A percentile compares a stretch with the other conserved stretches of the same genome.
Conservation (phyloP, 78 protist species). For the Dictyostelium intermedium region DNA sequence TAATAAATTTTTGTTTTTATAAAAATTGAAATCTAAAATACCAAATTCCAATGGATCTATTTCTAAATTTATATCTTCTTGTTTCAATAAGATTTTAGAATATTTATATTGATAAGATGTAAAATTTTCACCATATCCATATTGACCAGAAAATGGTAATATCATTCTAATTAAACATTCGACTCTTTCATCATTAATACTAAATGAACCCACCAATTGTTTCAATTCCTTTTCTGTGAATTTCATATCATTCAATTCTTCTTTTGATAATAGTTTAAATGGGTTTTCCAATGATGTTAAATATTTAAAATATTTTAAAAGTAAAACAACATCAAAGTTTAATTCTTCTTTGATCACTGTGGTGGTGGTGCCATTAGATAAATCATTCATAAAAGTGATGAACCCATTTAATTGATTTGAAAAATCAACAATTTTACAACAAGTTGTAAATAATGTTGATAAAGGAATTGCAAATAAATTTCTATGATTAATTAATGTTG, state of each 20-base stretch:
- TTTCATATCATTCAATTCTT: background rate
- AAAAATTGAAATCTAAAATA: background rate
- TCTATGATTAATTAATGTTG: background rate
- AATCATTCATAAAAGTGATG: background rate
- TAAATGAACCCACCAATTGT: background rate
- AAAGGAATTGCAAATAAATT: background rate
- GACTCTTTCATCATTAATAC: background rate
- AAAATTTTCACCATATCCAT: background rate
- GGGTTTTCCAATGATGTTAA: background rate
- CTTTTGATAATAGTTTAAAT: background rate
- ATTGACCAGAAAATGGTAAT: background rate
- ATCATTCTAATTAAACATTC: background rate
- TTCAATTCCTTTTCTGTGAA: background rate
- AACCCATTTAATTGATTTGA: background rate
- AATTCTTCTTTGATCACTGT: background rate
- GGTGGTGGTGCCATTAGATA: background rate
- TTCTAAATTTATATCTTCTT: background rate
- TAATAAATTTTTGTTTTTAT: background rate
- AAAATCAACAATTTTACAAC: background rate
- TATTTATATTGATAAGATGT: background rate
- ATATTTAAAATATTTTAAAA: background rate
- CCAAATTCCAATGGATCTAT: background rate
- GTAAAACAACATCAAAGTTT: background rate
- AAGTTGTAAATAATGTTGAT: background rate
- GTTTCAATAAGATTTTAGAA: background rate